Evolutionary conservation across 179 eudicot species (phyloP).

Genomic region (Silene noctiflora): DNA sequence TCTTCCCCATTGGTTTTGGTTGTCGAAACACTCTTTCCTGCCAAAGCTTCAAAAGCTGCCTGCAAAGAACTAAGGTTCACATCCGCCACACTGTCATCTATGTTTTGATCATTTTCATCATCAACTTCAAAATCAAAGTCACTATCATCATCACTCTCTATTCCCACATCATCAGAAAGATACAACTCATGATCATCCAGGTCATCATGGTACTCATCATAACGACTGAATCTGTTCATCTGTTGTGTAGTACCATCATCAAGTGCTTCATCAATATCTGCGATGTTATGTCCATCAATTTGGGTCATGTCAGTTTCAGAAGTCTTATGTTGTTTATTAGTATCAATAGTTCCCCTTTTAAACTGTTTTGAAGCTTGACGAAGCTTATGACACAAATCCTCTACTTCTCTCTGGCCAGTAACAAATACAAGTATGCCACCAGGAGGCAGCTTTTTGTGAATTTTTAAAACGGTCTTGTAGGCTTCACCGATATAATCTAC

Average conservation of each 20-base stretch:
- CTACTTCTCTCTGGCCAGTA: slow-evolving; percentile 93
- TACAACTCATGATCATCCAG: slow-evolving; percentile 42
- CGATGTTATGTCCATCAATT: slow-evolving; percentile 46
- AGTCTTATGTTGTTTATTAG: slow-evolving; percentile 28
- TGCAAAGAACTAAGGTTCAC: slow-evolving; percentile 46
- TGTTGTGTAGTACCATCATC: slow-evolving; percentile 42
- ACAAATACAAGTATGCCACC: slow-evolving; percentile 97
- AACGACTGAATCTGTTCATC: slow-evolving; percentile 53
- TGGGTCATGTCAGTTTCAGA: slow-evolving; percentile 22
- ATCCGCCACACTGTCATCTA: slow-evolving; percentile 26
- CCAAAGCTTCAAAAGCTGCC: slow-evolving; percentile 73
- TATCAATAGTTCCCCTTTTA: slow-evolving; percentile 28
- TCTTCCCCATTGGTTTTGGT: slow-evolving; percentile 25
- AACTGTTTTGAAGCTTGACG: slow-evolving; percentile 64
- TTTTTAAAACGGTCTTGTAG: slow-evolving; percentile 68
- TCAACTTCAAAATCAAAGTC: slow-evolving; percentile 46
- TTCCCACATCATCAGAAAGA: slow-evolving; percentile 36
- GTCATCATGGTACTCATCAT: slow-evolving; percentile 51
- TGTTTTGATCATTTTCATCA: slow-evolving; percentile 26
- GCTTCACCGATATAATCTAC: slow-evolving; percentile 86
- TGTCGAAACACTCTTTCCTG: slow-evolving; percentile 34
- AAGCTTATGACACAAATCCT: slow-evolving; percentile 62
- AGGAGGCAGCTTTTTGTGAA: slow-evolving; percentile 88
- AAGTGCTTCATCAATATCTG: slow-evolving; percentile 74
- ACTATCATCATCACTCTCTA: slow-evolving; percentile 41